These are phyloP conservation scores for Calonectria montana DNA, from an alignment of 2,329 filamentous ascomycete species.

Conservation along the genomic window DNA sequence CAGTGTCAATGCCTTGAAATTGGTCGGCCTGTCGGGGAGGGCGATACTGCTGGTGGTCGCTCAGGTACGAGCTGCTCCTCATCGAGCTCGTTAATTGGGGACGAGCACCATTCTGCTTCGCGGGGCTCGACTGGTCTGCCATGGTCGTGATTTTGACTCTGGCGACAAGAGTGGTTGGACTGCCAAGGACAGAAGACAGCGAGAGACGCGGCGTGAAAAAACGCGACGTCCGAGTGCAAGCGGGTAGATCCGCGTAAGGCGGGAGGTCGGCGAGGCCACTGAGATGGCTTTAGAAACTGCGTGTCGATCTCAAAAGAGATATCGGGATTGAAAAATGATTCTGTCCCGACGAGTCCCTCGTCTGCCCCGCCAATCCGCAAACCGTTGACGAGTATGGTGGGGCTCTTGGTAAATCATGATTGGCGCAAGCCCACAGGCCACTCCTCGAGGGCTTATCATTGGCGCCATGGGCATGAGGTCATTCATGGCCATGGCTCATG, in stretches of 20 bases:
- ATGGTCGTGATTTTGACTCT: constrained; percentile 42
- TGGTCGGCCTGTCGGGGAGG: constrained; percentile 65
- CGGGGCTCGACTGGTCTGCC: constrained; percentile 46
- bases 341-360: constrained; percentile 32
- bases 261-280: constrained; percentile 19
- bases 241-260: not conserved
- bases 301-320: constrained; percentile 29
- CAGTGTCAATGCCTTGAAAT: constrained; percentile 71
- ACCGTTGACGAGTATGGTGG: constrained; percentile 25
- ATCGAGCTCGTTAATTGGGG: constrained; percentile 62
- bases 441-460: not conserved
- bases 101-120: constrained; percentile 51
- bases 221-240: not conserved
- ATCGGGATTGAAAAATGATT: constrained; percentile 27
- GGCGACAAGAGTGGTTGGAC: not conserved
- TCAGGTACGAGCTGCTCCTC: constrained; percentile 72
- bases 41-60: constrained; percentile 73
- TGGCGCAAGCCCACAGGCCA: constrained; percentile 19
- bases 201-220: not conserved
- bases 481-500: not conserved
- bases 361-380: constrained; percentile 26
- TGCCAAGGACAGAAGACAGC: constrained; percentile 3
- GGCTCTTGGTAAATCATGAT: constrained; percentile 27
- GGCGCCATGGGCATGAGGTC: not conserved
- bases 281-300: constrained; percentile 18